A percentile compares a stretch with the other conserved stretches of the same genome.
Evolutionary conservation across 305 asterid species (phyloP).

Genomic region (Plantago rigida): DNA sequence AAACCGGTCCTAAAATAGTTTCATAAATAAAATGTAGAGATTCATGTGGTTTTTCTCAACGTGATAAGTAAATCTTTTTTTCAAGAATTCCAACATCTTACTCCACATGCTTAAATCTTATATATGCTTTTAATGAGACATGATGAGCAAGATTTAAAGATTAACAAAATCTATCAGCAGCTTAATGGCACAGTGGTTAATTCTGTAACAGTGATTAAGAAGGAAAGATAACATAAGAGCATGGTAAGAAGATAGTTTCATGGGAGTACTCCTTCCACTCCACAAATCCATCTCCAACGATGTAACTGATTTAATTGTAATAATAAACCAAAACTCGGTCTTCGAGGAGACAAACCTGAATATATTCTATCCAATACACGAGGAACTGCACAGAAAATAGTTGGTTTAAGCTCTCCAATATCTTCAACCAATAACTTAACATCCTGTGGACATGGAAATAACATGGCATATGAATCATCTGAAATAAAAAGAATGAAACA

Average conservation of each 20-base stretch:
- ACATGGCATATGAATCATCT: conserved; percentile 12
- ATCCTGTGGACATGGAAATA: conserved; percentile 48
- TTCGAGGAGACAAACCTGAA: conserved; percentile 47
- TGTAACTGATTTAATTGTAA: conserved; percentile 14
- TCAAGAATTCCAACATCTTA: conserved; percentile 8
- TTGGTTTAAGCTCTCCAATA: conserved; percentile 74
- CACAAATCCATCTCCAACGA: conserved; percentile 20
- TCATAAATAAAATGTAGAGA: not conserved
- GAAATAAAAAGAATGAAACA: not conserved
- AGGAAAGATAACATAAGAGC: conserved; percentile 9
- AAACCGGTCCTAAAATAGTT: conserved; percentile 6
- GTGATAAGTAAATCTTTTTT: conserved; percentile 14
- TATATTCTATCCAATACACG: conserved; percentile 82
- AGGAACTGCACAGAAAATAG: conserved; percentile 92
- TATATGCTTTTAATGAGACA: not conserved
- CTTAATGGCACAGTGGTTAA: conserved; percentile 5
- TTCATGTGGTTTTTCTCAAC: conserved; percentile 9
- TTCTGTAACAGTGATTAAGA: conserved; percentile 14
- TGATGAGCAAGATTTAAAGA: not conserved
- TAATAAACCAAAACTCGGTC: conserved; percentile 7
- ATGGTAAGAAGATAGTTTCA: conserved; percentile 7
- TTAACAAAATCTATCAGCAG: not conserved
- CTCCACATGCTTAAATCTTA: not conserved
- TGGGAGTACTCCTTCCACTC: conserved; percentile 14
- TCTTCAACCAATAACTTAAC: conserved; percentile 82